These are phyloP conservation scores for Pholiota adiposa DNA, from an alignment of 1,284 basidiomycete species.

Conservation along the genomic window DNA sequence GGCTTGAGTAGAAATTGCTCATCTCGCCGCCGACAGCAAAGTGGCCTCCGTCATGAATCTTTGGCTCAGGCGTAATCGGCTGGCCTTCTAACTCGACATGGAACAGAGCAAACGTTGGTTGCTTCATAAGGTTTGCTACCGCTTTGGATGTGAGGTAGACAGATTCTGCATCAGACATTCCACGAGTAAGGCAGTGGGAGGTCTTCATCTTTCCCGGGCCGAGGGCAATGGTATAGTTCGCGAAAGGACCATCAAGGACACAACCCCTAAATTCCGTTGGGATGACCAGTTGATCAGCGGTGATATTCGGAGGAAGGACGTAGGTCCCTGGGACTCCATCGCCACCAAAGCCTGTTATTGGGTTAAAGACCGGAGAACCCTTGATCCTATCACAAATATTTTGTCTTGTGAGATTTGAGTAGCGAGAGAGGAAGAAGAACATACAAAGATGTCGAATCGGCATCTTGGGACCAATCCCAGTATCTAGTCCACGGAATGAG, in stretches of 20 bases:
- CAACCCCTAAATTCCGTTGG: conserved; percentile 28
- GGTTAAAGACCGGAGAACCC: conserved; percentile 37
- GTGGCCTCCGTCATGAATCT: conserved; percentile 40
- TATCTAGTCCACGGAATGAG: conserved; percentile 29
- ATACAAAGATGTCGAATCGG: conserved; percentile 16
- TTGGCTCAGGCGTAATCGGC: conserved; percentile 24
- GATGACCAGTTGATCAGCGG: conserved; percentile 22
- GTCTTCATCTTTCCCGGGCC: conserved; percentile 35
- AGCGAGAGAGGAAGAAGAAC: background rate
- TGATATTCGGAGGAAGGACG: conserved; percentile 19
- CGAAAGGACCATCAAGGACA: conserved; percentile 37
- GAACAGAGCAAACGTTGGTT: conserved; percentile 36
- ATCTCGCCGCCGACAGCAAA: conserved; percentile 41
- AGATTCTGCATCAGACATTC: conserved; percentile 27
- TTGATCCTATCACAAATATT: conserved; percentile 30
- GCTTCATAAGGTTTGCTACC: conserved; percentile 27
- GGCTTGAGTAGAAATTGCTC: conserved; percentile 34
- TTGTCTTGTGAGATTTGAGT: too few relatives aligned
- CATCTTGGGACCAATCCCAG: conserved; percentile 44
- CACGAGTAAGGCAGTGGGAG: conserved; percentile 36
- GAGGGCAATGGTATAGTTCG: conserved; percentile 29
- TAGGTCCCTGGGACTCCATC: conserved; percentile 30
- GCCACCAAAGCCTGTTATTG: conserved; percentile 39
- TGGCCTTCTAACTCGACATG: conserved; percentile 37
- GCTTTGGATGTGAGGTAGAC: conserved; percentile 24